Percentiles rank a stretch among this genome's conserved stretches.
These are phyloP conservation scores for Dendrothele bispora DNA, from an alignment of 768 basidiomycete species.

Conservation along the genomic window DNA sequence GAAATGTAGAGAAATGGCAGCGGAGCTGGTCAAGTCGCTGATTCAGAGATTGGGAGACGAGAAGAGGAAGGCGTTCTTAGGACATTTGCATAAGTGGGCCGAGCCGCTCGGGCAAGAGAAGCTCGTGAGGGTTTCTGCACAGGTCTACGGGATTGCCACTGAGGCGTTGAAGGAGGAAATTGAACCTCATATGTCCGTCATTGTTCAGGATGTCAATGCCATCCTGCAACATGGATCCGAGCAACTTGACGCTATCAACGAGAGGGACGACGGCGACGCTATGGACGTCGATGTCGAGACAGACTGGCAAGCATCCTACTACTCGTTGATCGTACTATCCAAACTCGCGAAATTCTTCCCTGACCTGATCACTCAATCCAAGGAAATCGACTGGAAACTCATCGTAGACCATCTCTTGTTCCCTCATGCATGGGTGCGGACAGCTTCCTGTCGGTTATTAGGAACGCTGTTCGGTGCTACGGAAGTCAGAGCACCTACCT, in stretches of 20 bases:
- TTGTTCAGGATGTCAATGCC: constrained; percentile 57
- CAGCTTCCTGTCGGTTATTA: constrained; percentile 73
- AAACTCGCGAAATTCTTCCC: constrained; percentile 65
- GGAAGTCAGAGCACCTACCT: constrained; percentile 38
- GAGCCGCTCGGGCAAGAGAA: constrained; percentile 56
- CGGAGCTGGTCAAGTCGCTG: constrained; percentile 76
- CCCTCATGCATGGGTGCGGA: constrained; percentile 94
- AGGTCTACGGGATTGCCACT: constrained; percentile 80
- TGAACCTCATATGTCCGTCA: constrained; percentile 40
- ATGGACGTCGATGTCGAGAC: constrained; percentile 51
- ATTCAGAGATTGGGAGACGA: constrained; percentile 66
- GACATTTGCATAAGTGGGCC: constrained; percentile 81
- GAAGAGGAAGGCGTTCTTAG: constrained; percentile 54
- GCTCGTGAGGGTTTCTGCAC: constrained; percentile 72
- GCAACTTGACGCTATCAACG: constrained; percentile 40
- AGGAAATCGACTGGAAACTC: constrained; percentile 58
- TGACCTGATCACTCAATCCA: constrained; percentile 41
- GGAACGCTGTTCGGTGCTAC: constrained; percentile 65
- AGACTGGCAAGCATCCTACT: constrained; percentile 84
- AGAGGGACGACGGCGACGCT: constrained; percentile 41
- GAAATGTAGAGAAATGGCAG: constrained; percentile 87
- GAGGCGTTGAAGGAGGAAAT: constrained; percentile 60
- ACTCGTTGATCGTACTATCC: constrained; percentile 63
- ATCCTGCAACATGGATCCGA: constrained; percentile 46
- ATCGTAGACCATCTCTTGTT: constrained; percentile 73